Evolutionary conservation across 129 eudicot species (phyloP).

Genomic region (Saussurea involucrata): DNA sequence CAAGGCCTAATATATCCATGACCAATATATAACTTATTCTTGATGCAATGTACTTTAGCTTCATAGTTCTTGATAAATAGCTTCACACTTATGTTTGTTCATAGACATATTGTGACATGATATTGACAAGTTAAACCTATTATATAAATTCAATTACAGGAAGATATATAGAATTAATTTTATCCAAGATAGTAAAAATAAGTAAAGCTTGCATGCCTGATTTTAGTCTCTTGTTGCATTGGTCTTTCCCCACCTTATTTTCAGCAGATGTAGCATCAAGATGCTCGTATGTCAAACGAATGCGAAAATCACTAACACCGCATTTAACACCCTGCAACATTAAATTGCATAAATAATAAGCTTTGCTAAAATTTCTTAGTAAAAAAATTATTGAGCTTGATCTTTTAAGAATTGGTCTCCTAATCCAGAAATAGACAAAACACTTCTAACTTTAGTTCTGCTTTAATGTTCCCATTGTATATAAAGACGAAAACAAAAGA

Average conservation of each 20-base stretch:
- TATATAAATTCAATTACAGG: not conserved
- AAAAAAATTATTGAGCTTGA: not conserved
- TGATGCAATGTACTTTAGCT: not conserved
- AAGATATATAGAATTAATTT: not conserved
- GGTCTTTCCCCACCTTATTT: slow-evolving; percentile 35
- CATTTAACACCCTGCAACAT: slow-evolving; percentile 69
- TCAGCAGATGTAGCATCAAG: slow-evolving; percentile 35
- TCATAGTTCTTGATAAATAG: not conserved
- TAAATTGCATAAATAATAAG: slow-evolving; percentile 17
- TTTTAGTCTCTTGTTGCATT: slow-evolving; percentile 67
- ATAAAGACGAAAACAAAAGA: not conserved
- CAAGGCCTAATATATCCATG: not conserved
- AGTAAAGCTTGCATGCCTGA: slow-evolving; percentile 47
- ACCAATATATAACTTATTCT: not conserved
- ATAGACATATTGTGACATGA: not conserved
- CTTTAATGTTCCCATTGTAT: not conserved
- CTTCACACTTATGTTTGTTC: not conserved
- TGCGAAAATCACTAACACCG: slow-evolving; percentile 54
- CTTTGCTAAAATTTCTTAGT: slow-evolving; percentile 3
- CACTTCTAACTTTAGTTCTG: not conserved
- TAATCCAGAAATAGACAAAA: not conserved
- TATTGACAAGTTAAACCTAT: not conserved
- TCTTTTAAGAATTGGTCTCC: not conserved
- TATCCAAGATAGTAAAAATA: not conserved
- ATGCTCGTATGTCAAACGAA: slow-evolving; percentile 66